phyloP scores from a whole-genome alignment of 345 rosid species.

The Xanthoceras sorbifolium region DNA sequence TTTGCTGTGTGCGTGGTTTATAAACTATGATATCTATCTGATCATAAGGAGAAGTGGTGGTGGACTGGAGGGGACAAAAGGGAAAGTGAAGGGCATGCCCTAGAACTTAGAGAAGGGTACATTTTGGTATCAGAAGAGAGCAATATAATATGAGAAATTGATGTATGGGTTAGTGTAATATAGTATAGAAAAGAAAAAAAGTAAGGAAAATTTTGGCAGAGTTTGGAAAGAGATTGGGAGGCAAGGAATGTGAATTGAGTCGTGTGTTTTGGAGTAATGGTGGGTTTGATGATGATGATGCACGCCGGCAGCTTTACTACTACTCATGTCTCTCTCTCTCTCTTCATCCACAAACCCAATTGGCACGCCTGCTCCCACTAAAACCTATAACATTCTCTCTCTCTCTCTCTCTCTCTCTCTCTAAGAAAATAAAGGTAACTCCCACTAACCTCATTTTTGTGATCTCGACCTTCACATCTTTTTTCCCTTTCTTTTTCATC shows the following conservation, averaged over 20 bases:
- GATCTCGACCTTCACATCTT: slow-evolving; percentile 38
- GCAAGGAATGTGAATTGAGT: slow-evolving; percentile 51
- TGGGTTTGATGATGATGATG: slow-evolving; percentile 76
- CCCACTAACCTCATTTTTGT: slow-evolving; percentile 53
- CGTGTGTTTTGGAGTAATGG: slow-evolving; percentile 29
- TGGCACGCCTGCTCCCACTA: slow-evolving; percentile 82
- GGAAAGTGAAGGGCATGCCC: slow-evolving; percentile 30
- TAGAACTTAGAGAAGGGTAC: slow-evolving; percentile 36
- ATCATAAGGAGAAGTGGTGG: background rate
- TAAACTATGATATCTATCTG: slow-evolving; percentile 10
- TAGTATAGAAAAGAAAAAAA: slow-evolving; percentile 25
- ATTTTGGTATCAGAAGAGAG: slow-evolving; percentile 21
- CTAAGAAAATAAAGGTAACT: slow-evolving; percentile 42
- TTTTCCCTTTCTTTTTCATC: slow-evolving; percentile 24
- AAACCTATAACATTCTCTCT: slow-evolving; percentile 31
- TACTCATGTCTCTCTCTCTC: slow-evolving; percentile 28
- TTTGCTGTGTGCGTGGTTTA: background rate
- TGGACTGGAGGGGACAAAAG: background rate
- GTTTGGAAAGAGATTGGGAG: slow-evolving; percentile 73
- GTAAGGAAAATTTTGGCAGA: slow-evolving; percentile 47
- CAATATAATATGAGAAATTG: slow-evolving; percentile 15
- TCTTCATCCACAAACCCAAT: slow-evolving; percentile 30
- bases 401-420: slow-evolving; percentile 24
- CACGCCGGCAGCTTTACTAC: slow-evolving; percentile 96
- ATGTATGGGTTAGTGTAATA: slow-evolving; percentile 26